Percentiles rank a stretch among this genome's conserved stretches.
Evolutionary conservation across 78 protist species (phyloP).

Genomic region (Emiliania huxleyi): DNA sequence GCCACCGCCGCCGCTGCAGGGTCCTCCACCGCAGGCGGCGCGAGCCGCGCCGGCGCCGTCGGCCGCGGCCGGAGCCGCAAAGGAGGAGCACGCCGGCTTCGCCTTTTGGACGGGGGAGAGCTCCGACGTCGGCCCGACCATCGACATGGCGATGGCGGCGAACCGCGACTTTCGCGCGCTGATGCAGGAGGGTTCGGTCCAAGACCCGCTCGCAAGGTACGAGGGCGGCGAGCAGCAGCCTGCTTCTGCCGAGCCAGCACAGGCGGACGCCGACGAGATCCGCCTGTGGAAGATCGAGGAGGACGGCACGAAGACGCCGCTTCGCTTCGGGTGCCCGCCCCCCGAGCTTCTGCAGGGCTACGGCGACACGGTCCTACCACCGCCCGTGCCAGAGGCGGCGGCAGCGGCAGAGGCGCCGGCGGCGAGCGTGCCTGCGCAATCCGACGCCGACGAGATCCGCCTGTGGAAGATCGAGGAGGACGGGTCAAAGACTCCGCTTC

Average conservation of each 20-base stretch:
- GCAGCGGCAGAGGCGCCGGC: neutral
- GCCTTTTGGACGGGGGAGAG: neutral
- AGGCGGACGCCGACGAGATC: neutral
- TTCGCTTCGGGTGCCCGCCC: neutral
- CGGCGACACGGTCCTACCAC: neutral
- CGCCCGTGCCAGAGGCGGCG: neutral
- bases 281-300: neutral
- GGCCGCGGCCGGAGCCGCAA: too few relatives aligned
- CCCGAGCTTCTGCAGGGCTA: neutral
- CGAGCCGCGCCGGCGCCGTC: neutral
- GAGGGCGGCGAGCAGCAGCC: neutral
- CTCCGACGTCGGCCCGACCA: neutral
- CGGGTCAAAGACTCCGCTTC: neutral
- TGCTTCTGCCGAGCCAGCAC: too few relatives aligned
- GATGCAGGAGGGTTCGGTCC: neutral
- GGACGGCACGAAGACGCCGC: neutral
- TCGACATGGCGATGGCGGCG: neutral
- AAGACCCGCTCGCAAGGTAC: neutral
- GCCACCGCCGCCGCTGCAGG: neutral
- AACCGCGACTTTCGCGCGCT: neutral
- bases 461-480: neutral
- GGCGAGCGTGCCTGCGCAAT: neutral
- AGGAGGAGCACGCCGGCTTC: neutral
- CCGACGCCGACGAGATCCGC: neutral
- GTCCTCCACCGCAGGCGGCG: neutral